phyloP scores from a whole-genome alignment of 176 grass and related monocot genomes.

The Musa troglodytarum region DNA sequence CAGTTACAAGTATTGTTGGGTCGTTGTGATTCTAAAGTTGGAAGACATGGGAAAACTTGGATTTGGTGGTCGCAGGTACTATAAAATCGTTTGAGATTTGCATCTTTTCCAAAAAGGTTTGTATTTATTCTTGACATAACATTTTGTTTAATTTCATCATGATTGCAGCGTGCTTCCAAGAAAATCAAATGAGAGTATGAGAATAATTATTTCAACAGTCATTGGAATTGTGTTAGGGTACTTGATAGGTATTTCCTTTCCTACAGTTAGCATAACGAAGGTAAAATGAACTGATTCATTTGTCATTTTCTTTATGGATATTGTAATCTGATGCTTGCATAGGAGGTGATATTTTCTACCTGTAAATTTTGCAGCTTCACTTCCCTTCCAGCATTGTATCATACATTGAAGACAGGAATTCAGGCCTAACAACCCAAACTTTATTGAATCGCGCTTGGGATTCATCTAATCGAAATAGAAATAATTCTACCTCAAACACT shows the following conservation, averaged over 20 bases:
- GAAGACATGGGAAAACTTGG: conserved; percentile 33
- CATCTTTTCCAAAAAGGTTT: background rate
- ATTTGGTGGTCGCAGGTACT: conserved; percentile 32
- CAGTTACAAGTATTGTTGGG: background rate
- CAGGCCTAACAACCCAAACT: conserved; percentile 82
- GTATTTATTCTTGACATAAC: background rate
- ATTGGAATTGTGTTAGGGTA: conserved; percentile 19
- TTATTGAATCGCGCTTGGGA: conserved; percentile 72
- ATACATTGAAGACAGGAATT: conserved; percentile 78
- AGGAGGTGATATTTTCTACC: conserved; percentile 1
- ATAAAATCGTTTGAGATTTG: background rate
- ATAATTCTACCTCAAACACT: conserved; percentile 43
- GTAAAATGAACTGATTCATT: conserved; percentile 2
- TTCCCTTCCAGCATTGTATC: conserved; percentile 79
- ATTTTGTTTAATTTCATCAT: background rate
- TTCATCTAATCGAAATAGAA: conserved; percentile 58
- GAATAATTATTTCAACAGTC: conserved; percentile 10
- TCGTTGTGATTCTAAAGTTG: conserved; percentile 3
- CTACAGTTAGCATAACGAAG: conserved; percentile 13
- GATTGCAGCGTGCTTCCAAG: background rate
- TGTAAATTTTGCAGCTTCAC: conserved; percentile 40
- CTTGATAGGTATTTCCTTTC: conserved; percentile 18
- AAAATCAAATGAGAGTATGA: conserved; percentile 18
- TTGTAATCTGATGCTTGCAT: conserved; percentile 1
- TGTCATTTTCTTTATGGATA: background rate